A percentile compares a stretch with the other conserved stretches of the same genome.
These are phyloP conservation scores for Chrysoporthe deuterocubensis DNA, from an alignment of 2,329 filamentous ascomycete genomes.

Conservation along the genomic window DNA sequence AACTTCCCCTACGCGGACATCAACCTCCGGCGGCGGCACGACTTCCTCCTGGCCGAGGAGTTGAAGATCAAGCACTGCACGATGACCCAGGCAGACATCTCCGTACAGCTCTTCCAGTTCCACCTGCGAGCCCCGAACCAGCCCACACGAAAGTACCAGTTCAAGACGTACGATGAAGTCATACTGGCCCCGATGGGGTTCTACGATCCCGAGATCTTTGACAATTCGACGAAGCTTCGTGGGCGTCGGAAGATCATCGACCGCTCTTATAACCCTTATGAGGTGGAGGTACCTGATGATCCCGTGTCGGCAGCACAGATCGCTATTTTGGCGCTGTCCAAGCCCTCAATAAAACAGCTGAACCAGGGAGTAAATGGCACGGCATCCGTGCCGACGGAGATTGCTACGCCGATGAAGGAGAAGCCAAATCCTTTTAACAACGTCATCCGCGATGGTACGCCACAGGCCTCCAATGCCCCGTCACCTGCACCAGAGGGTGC, in stretches of 20 bases:
- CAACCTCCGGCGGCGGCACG: conserved; percentile 86
- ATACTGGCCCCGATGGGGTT: conserved; percentile 95
- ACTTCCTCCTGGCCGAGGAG: conserved; percentile 92
- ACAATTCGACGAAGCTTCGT: conserved; percentile 77
- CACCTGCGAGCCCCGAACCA: conserved; percentile 87
- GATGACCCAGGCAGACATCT: conserved; percentile 87
- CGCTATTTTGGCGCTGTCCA: conserved; percentile 62
- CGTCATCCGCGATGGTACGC: conserved; percentile 73
- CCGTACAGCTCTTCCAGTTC: conserved; percentile 86
- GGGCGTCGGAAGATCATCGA: conserved; percentile 82
- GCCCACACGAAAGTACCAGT: conserved; percentile 88
- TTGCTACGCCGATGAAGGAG: conserved; percentile 66
- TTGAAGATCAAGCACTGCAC: conserved; percentile 93
- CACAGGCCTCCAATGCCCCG: conserved; percentile 82
- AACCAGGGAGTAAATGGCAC: conserved; percentile 45
- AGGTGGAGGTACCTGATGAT: conserved; percentile 84
- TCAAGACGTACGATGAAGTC: conserved; percentile 97
- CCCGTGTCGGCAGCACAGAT: conserved; percentile 84
- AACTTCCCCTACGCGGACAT: conserved; percentile 96
- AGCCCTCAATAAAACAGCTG: conserved; percentile 54
- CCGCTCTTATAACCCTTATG: conserved; percentile 91
- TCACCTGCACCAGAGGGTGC: conserved; percentile 82
- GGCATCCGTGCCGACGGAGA: conserved; percentile 49
- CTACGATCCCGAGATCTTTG: conserved; percentile 86
- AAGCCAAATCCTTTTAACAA: conserved; percentile 70